Percentiles rank a stretch among this genome's conserved stretches.
Conservation (phyloP, 1,284 basidiomycete species). For the Salmacisia buchloeana region DNA sequence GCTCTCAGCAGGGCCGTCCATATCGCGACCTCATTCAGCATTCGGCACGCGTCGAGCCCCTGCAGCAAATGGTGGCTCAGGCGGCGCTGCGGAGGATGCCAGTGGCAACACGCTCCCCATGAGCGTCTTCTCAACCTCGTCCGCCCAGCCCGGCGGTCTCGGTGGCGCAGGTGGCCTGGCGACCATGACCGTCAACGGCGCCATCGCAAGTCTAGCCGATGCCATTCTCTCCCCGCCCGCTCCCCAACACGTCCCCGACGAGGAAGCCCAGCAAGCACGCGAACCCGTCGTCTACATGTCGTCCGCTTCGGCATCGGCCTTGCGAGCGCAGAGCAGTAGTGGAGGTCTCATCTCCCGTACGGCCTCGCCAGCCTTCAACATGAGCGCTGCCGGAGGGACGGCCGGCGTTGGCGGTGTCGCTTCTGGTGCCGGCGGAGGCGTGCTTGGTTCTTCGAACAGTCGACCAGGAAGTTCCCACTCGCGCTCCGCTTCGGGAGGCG, state of each 20-base stretch:
- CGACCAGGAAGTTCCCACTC: no score
- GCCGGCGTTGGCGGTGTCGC: not conserved
- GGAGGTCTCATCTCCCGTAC: not conserved
- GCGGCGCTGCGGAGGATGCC: no score
- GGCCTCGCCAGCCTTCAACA: not conserved
- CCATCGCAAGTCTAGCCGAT: not conserved
- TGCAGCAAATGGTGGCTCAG: no score
- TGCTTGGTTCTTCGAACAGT: no score
- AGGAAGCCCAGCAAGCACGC: not conserved
- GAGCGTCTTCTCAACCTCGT: not conserved
- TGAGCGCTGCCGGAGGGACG: not conserved
- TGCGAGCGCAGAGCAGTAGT: not conserved
- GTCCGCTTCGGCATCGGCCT: not conserved
- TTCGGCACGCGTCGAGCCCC: slow-evolving; percentile 17
- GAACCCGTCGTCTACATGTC: not conserved
- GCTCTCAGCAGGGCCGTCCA: slow-evolving; percentile 22
- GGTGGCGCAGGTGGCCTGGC: not conserved
- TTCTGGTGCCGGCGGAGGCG: not conserved
- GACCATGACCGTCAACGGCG: not conserved
- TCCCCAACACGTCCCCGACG: not conserved
- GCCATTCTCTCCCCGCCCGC: not conserved
- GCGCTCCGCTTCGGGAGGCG: no score
- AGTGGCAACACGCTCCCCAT: not conserved
- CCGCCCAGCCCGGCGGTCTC: not conserved
- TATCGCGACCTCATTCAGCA: slow-evolving; percentile 24